Evolutionary conservation across 352 stramenopile species (phyloP).

Genomic region (Phytophthora megakarya): DNA sequence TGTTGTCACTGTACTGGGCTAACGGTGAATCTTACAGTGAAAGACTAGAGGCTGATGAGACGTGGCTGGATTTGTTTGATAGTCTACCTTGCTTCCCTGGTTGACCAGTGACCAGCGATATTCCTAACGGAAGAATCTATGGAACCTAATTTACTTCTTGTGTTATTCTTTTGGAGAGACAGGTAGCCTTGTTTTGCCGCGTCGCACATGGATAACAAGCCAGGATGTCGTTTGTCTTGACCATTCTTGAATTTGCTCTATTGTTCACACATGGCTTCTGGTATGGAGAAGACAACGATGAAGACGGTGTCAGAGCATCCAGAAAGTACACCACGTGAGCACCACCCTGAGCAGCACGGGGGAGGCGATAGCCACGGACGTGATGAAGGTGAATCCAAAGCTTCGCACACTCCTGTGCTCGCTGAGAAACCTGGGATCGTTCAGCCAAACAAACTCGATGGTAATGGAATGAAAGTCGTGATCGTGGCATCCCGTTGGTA

Average conservation of each 20-base stretch:
- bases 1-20: no score
- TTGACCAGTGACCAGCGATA: no score
- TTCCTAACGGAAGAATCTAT: no score
- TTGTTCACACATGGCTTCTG: slow-evolving; percentile 22
- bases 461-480: slow-evolving; percentile 46
- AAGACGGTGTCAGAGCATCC: slow-evolving; percentile 20
- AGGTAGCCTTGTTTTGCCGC: neutral
- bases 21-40: no score
- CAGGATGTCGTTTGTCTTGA: no score
- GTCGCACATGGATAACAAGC: no score
- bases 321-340: slow-evolving; percentile 4
- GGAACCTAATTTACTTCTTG: no score
- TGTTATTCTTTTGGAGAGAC: no score
- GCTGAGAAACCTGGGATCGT: slow-evolving; percentile 41
- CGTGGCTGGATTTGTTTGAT: no score
- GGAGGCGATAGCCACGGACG: slow-evolving; percentile 11
- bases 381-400: slow-evolving; percentile 26
- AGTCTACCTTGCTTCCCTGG: no score
- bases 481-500: slow-evolving; percentile 76
- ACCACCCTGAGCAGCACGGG: slow-evolving; percentile 1
- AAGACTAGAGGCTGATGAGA: no score
- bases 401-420: slow-evolving; percentile 35
- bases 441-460: slow-evolving; percentile 33
- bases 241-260: slow-evolving; percentile 15
- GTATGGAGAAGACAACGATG: slow-evolving; percentile 12